A percentile compares a stretch with the other conserved stretches of the same genome.
Evolutionary conservation across 805 yeast genomes (phyloP).

Genomic region (Suhomyces tanzawaensis): DNA sequence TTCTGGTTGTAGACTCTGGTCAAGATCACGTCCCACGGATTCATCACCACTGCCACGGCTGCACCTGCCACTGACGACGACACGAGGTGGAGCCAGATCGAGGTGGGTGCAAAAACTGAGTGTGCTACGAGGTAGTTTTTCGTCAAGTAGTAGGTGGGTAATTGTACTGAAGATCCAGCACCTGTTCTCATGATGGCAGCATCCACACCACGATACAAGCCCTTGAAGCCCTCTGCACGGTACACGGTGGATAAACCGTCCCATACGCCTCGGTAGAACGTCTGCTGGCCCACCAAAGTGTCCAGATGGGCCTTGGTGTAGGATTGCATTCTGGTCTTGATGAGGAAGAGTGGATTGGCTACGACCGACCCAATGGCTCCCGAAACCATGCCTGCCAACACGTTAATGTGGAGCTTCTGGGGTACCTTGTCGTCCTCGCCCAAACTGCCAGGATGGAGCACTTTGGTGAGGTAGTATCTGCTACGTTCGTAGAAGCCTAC

Average conservation of each 20-base stretch:
- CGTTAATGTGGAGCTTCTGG: slow-evolving; percentile 54
- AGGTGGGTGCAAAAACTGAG: slow-evolving; percentile 54
- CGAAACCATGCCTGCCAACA: slow-evolving; percentile 74
- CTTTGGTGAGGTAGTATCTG: slow-evolving; percentile 55
- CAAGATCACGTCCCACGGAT: slow-evolving; percentile 94
- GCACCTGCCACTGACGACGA: slow-evolving; percentile 80
- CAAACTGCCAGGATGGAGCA: slow-evolving; percentile 50
- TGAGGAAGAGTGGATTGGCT: slow-evolving; percentile 89
- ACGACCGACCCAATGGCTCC: slow-evolving; percentile 87
- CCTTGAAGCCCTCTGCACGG: slow-evolving; percentile 67
- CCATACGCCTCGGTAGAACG: slow-evolving; percentile 69
- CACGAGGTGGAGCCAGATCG: slow-evolving; percentile 61
- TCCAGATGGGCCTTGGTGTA: slow-evolving; percentile 49
- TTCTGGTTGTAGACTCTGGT: slow-evolving; percentile 95
- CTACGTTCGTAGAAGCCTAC: slow-evolving; percentile 92
- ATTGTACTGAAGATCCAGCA: slow-evolving; percentile 91
- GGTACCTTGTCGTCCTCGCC: slow-evolving; percentile 38
- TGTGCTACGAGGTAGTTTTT: slow-evolving; percentile 59
- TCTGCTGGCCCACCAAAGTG: slow-evolving; percentile 86
- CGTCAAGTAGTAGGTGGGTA: slow-evolving; percentile 82
- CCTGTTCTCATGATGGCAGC: slow-evolving; percentile 95
- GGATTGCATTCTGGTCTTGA: slow-evolving; percentile 96
- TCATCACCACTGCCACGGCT: slow-evolving; percentile 94
- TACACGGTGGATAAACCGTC: slow-evolving; percentile 68
- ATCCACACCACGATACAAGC: slow-evolving; percentile 86